Evolutionary conservation across 208 protist genomes (phyloP).

Genomic region (Trypanosoma boissoni): DNA sequence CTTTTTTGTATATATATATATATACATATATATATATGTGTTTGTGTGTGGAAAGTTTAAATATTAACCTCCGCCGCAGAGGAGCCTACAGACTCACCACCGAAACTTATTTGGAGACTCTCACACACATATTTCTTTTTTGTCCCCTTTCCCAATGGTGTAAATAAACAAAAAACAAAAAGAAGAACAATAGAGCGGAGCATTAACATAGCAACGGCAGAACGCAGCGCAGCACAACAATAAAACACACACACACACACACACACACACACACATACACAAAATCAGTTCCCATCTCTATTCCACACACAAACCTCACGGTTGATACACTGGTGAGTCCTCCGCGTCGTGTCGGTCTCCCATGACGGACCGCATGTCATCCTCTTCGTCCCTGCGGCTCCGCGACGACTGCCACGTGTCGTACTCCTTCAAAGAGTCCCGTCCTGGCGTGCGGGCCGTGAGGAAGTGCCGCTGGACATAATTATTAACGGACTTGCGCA

Average conservation of each 20-base stretch:
- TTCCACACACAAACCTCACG: conserved; percentile 1
- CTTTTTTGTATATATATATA: not conserved
- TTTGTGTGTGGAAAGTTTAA: conserved; percentile 7
- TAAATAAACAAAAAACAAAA: not conserved
- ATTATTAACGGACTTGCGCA: conserved; percentile 75
- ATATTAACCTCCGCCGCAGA: conserved; percentile 4
- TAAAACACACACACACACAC: conserved; percentile 2
- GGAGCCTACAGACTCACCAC: not conserved
- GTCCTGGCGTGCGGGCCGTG: not conserved
- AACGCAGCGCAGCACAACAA: not conserved
- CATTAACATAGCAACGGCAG: no score
- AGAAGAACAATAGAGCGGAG: not conserved
- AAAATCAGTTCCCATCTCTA: not conserved
- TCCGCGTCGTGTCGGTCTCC: conserved; percentile 15
- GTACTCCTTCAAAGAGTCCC: not conserved
- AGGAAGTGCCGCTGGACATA: conserved; percentile 70
- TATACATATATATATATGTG: conserved; percentile 9
- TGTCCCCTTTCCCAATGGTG: conserved; percentile 1
- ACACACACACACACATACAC: not conserved
- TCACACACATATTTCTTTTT: conserved; percentile 7
- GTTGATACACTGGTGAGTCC: conserved; percentile 51
- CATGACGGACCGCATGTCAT: conserved; percentile 23
- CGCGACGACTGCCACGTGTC: not conserved
- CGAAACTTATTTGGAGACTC: no score
- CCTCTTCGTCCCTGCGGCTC: conserved; percentile 7